phyloP scores from a whole-genome alignment of 2,329 filamentous ascomycete species.

The Parasarocladium wereldwijsianum region DNA sequence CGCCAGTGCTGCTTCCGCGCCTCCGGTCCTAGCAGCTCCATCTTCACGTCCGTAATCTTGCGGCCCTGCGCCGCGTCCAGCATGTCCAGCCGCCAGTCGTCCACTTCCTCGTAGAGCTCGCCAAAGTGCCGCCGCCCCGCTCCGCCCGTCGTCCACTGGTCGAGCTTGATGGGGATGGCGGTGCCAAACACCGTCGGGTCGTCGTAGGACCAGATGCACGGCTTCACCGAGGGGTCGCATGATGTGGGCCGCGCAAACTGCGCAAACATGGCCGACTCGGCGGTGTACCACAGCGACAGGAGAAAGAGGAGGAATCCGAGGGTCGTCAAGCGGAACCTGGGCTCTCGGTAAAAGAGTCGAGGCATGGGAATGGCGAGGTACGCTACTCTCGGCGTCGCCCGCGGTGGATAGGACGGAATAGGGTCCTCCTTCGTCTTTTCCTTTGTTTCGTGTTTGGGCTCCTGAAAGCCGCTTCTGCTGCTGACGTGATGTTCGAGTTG shows the following conservation, averaged over 20 bases:
- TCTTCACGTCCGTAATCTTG: constrained; percentile 28
- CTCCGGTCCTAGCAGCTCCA: constrained; percentile 26
- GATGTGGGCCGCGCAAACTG: constrained; percentile 38
- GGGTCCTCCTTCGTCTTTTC: constrained; percentile 5
- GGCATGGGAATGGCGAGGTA: constrained; percentile 31
- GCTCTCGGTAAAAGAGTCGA: constrained; percentile 27
- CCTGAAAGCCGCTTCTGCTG: constrained; percentile 25
- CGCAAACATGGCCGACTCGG: constrained; percentile 38
- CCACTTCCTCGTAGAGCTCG: constrained; percentile 25
- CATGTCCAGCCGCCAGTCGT: constrained; percentile 32
- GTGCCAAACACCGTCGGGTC: constrained; percentile 43
- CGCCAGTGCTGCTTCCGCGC: constrained; percentile 32
- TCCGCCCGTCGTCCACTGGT: constrained; percentile 44
- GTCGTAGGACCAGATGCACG: constrained; percentile 40
- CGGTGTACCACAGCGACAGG: constrained; percentile 34
- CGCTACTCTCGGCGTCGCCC: constrained; percentile 10
- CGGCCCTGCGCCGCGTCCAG: constrained; percentile 29
- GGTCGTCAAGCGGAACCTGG: constrained; percentile 30
- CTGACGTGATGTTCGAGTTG: constrained; percentile 32
- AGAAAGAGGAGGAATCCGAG: constrained; percentile 30
- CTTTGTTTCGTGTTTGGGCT: constrained; percentile 6
- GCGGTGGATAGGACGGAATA: constrained; percentile 4
- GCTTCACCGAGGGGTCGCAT: constrained; percentile 22
- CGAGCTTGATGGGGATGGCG: constrained; percentile 45
- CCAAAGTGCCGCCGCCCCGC: constrained; percentile 24